Base-by-base conservation (phyloP, 495 filamentous ascomycete genomes). In the Jackrogersella multiformis region DNA sequence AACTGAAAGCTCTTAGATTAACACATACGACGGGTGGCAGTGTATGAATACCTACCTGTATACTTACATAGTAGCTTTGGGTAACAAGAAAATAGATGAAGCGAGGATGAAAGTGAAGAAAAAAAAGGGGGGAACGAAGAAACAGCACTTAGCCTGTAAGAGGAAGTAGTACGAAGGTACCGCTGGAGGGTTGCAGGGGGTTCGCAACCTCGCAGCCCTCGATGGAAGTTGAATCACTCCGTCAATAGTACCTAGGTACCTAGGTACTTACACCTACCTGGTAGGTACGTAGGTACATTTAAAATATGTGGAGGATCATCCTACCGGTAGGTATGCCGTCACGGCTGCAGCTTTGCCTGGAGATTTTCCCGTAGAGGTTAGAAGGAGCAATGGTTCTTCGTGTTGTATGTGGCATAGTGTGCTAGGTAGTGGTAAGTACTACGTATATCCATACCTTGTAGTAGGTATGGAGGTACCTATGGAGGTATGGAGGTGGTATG, bases 281-380 rank as follows among this genome's bases (percentile, higher is more conserved):
- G n/a, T n/a, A n/a, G n/a, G n/a, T n/a, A n/a, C n/a, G n/a, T n/a
- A n/a, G n/a, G n/a, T n/a, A n/a, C n/a, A n/a, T n/a, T n/a, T n/a
- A n/a, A n/a, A n/a, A n/a, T n/a, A n/a, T n/a, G n/a, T n/a, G n/a
- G 51, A 66, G 52, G 56, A 70, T 70, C 61, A 61, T 61, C 67
- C 58, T 70, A n/a, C n/a, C n/a, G n/a, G n/a, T n/a, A n/a, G n/a
- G n/a, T n/a, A 70, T 70, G 67, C 67, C 67, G 61, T 70, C 67
- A 70, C 67, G 66, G n/a, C n/a, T n/a, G n/a, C n/a, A n/a, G n/a
- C n/a, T 56, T 61, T 38, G 30, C 66, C 30, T 62, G 39, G 56
- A 54, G 58, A 44, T 61, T 61, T 66, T 62, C 61, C 67, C 61
- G 44, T 61, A 55, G 18, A 55, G 16, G 18, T 35, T 16, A 42